phyloP scores from a whole-genome alignment of 129 eudicot species.

The Kitagawia praeruptora region DNA sequence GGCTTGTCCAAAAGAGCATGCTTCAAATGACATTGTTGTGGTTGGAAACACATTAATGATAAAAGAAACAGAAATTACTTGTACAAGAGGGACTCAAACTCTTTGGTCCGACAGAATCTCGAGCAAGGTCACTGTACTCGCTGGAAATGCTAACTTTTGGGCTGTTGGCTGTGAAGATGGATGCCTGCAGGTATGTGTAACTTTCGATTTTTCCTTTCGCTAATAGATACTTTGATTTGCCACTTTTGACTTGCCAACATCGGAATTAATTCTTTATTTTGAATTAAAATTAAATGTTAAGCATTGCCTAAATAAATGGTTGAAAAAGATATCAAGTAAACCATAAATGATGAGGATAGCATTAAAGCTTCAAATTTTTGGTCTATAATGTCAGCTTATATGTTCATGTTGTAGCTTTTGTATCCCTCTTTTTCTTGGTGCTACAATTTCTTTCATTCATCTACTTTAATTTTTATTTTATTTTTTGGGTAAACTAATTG shows the following conservation, averaged over 20 bases:
- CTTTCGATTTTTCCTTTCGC: background rate
- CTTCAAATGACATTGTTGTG: constrained; percentile 66
- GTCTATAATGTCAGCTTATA: background rate
- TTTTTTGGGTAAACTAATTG: background rate
- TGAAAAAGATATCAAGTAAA: background rate
- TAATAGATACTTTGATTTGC: background rate
- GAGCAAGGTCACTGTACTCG: constrained; percentile 78
- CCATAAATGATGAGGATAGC: background rate
- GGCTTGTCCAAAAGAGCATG: constrained; percentile 76
- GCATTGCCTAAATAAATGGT: background rate
- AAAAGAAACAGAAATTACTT: constrained; percentile 83
- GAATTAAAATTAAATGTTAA: background rate
- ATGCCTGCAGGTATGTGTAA: constrained; percentile 62
- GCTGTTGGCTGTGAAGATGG: constrained; percentile 99
- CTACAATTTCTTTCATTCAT: background rate
- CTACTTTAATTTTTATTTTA: background rate
- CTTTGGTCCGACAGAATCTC: constrained; percentile 92
- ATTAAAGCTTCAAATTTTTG: background rate
- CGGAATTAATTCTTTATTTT: background rate
- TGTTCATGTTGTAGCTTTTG: background rate
- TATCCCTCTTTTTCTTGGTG: background rate
- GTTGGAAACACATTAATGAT: constrained; percentile 43
- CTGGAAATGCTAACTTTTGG: constrained; percentile 98
- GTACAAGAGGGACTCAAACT: constrained; percentile 62
- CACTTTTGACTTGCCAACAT: background rate